A percentile compares a stretch with the other conserved stretches of the same genome.
Evolutionary conservation across 1,284 basidiomycete genomes (phyloP).

Genomic region (Gymnopus androsaceus): DNA sequence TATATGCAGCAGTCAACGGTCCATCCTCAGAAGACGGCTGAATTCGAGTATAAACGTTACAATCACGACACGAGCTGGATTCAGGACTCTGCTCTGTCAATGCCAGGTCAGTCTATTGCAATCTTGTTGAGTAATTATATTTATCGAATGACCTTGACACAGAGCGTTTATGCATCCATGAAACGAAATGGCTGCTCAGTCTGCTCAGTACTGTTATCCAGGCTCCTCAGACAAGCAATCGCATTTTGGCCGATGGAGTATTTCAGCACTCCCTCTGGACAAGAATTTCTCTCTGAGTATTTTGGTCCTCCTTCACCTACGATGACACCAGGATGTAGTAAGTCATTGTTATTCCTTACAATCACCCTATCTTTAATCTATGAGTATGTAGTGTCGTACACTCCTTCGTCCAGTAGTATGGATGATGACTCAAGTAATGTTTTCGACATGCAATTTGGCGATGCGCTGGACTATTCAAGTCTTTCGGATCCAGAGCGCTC

Average conservation of each 20-base stretch:
- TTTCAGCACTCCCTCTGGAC: slow-evolving; percentile 9
- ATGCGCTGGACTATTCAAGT: neutral
- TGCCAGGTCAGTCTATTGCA: too few relatives aligned
- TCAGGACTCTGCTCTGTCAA: too few relatives aligned
- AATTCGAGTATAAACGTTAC: too few relatives aligned
- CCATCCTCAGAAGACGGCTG: too few relatives aligned
- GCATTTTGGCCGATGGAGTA: slow-evolving; percentile 12
- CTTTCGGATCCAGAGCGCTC: neutral
- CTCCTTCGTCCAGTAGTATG: neutral
- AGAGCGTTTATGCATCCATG: neutral
- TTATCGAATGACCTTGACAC: neutral
- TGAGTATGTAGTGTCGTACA: neutral
- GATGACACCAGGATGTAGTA: slow-evolving; percentile 11
- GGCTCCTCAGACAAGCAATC: neutral
- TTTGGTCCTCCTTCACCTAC: neutral
- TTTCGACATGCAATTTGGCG: slow-evolving; percentile 17
- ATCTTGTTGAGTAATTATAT: too few relatives aligned
- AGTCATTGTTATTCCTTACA: neutral
- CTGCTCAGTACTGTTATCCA: neutral
- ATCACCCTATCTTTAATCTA: neutral
- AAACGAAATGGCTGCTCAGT: neutral
- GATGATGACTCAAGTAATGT: slow-evolving; percentile 8
- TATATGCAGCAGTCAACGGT: too few relatives aligned
- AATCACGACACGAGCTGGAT: too few relatives aligned
- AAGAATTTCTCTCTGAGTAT: slow-evolving; percentile 4